Evolutionary conservation across 495 filamentous ascomycete species (phyloP).

Genomic region (Tuber umbilicatum): DNA sequence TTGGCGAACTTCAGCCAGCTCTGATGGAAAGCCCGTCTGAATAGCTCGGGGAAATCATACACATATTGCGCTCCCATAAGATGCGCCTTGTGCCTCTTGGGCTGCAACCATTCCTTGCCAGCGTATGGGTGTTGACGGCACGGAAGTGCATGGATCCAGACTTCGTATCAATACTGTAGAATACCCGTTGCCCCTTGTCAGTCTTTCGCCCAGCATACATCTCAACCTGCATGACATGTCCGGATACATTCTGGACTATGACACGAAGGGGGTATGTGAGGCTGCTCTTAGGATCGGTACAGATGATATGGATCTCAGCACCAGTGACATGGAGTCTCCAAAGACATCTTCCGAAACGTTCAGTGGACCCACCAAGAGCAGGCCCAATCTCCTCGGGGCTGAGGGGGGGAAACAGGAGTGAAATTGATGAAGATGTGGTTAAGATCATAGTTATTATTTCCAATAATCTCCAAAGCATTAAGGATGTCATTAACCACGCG

Average conservation of each 20-base stretch:
- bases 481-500: constrained; percentile 95
- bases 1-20: constrained; percentile 71
- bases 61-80: constrained; percentile 98
- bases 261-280: constrained; percentile 88
- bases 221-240: constrained; percentile 97
- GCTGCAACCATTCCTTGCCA: constrained; percentile 97
- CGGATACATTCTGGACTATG: constrained; percentile 95
- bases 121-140: constrained; percentile 83
- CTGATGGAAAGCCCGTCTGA: constrained; percentile 96
- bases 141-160: constrained; percentile 91
- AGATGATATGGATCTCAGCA: constrained; percentile 96
- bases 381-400: constrained; percentile 85
- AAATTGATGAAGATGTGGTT: constrained; percentile 99
- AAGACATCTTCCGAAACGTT: constrained; percentile 87
- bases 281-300: constrained; percentile 79
- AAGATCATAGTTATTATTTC: constrained; percentile 97
- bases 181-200: constrained; percentile 92
- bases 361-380: constrained; percentile 88
- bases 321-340: constrained; percentile 96
- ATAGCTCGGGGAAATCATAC: constrained; percentile 99
- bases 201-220: constrained; percentile 96
- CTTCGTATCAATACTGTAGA: constrained; percentile 95
- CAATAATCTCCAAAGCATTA: constrained; percentile 94
- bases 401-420: constrained; percentile 87
- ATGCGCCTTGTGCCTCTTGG: constrained; percentile 98